Evolutionary conservation across 208 protist species (phyloP), one percentile per base, ranked within the genome.

Genomic region (Crithidia thermophila): DNA sequence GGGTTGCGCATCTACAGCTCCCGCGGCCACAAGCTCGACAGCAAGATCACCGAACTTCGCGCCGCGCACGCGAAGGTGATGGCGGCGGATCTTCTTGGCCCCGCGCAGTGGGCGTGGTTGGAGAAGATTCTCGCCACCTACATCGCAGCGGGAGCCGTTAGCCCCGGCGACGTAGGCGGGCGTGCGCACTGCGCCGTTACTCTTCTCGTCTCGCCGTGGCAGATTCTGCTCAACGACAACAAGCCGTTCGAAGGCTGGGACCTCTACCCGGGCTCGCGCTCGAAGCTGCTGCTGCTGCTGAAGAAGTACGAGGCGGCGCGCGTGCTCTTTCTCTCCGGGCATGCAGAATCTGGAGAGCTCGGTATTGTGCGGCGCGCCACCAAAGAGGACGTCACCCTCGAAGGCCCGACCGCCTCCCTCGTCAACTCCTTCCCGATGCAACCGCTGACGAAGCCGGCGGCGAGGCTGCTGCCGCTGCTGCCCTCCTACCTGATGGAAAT

Each of bases 91-190:
- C 64, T 94, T 21, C 75, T 96, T 18, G 91, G 91, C 7, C 52
- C 82, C 5, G 39, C 37, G 46, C 91, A 96, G 88, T 96, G 88
- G 88, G 33, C 36, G 36, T 96, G 91, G 91, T 72, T 96, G 25
- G 87, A 92, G 57, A 31, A 71, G n/a, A 65, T 57, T 0, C 50
- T 94, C 3, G 45, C 53, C 9, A 63, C 76, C 5, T 69, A 78
- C 34, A 28, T 76, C 43, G 60, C 72, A 18, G 34, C 50, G 2
- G 25, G 36, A 8, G 46, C 65, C 21, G 33, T 21, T 25, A 75
- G 59, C 61, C 47, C 57, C 5, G 53, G 36, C 13, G 74, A 82
- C 36, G 50, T 62, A 3, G 57, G 50, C 10, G 74, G 70, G 27
- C 47, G 55, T 13, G 65, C 45, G 16, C 69, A 73, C 47, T 91